Evolutionary conservation across 2,329 filamentous ascomycete species (phyloP).

Genomic region (Blumeria graminis): DNA sequence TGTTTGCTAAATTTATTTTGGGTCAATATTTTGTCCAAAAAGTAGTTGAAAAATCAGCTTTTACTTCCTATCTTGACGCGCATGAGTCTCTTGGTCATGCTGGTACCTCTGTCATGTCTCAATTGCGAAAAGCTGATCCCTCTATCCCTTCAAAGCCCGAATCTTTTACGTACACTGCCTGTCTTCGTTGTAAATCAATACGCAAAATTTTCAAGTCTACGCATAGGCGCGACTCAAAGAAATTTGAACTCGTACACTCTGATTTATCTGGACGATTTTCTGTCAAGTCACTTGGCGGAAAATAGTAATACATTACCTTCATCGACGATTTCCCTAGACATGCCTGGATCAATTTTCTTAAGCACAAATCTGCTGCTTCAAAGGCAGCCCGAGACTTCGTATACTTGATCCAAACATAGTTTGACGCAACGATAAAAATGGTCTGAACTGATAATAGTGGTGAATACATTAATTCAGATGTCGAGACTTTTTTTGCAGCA

Average conservation of each 20-base stretch:
- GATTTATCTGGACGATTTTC: background rate
- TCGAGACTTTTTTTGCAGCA: background rate
- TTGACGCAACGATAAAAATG: background rate
- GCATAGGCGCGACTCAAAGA: background rate
- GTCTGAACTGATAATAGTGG: background rate
- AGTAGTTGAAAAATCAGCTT: background rate
- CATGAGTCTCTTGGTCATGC: slow-evolving; percentile 1
- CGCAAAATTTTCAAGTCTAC: background rate
- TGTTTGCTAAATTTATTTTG: background rate
- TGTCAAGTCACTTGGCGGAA: slow-evolving; percentile 1
- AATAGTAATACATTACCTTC: background rate
- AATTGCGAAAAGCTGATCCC: background rate
- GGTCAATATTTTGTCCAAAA: background rate
- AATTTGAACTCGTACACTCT: background rate
- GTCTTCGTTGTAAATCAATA: background rate
- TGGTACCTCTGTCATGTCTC: slow-evolving; percentile 1
- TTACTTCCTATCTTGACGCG: background rate
- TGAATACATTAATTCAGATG: slow-evolving; percentile 1
- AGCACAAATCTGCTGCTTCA: background rate
- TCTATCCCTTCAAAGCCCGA: background rate
- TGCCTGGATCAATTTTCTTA: background rate
- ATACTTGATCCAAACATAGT: background rate
- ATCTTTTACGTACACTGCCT: background rate
- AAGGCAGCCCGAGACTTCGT: background rate
- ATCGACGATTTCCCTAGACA: background rate